A percentile compares a stretch with the other conserved stretches of the same genome.
Conservation (phyloP, 2,329 filamentous ascomycete species). For the Diaporthe longicolla region DNA sequence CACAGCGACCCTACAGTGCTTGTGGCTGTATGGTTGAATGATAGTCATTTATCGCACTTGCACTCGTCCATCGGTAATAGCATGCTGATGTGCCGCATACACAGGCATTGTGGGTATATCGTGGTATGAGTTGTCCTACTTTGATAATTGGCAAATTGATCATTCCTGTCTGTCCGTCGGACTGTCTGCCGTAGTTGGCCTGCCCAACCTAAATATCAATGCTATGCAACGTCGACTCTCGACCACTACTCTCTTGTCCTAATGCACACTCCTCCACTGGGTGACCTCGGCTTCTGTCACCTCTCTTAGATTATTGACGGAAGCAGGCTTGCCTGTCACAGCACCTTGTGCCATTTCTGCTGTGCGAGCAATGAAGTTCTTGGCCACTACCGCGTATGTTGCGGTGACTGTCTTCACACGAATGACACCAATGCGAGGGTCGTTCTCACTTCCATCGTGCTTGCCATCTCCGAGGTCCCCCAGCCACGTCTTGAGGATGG, state of each 20-base stretch:
- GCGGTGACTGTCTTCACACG: conserved; percentile 79
- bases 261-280: conserved; percentile 66
- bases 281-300: conserved; percentile 76
- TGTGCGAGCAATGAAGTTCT: conserved; percentile 73
- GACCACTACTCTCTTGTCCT: conserved; percentile 24
- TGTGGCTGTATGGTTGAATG: too few species aligned
- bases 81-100: too few species aligned
- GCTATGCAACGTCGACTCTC: conserved; percentile 17
- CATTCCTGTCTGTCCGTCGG: not conserved
- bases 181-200: not conserved
- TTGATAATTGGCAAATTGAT: not conserved
- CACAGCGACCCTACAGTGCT: too few species aligned
- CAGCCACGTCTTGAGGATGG: conserved; percentile 84
- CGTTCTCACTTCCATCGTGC: conserved; percentile 85
- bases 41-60: not conserved
- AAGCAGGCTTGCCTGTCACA: conserved; percentile 78
- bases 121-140: not conserved
- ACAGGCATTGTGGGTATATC: not conserved
- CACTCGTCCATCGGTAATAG: too few species aligned
- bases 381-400: conserved; percentile 77
- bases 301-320: conserved; percentile 83
- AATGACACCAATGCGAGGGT: conserved; percentile 87
- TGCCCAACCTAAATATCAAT: not conserved
- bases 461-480: conserved; percentile 87
- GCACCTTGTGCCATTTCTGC: conserved; percentile 83